A percentile compares a stretch with the other conserved stretches of the same genome.
These are phyloP conservation scores for Acanthochlamys bracteata DNA, from an alignment of 106 monocot species.

Conservation along the genomic window DNA sequence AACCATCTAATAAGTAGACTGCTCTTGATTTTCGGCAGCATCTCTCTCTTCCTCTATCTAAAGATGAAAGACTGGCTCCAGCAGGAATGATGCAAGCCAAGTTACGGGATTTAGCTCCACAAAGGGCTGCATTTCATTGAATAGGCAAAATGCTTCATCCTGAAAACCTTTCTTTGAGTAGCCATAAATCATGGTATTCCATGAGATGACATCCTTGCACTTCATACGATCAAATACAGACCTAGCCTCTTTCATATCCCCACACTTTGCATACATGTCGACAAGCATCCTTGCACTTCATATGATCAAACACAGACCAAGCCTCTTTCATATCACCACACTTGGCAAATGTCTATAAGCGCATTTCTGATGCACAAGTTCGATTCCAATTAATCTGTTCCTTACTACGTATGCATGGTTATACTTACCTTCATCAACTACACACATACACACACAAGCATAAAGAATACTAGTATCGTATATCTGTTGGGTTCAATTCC, in stretches of 20 bases:
- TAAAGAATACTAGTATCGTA: conserved; percentile 53
- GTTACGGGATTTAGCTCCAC: conserved; percentile 49
- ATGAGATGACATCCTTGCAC: conserved; percentile 52
- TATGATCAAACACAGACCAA: conserved; percentile 38
- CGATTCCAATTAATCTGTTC: conserved; percentile 35
- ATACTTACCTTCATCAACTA: conserved; percentile 37
- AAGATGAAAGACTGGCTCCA: conserved; percentile 40
- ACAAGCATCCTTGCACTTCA: conserved; percentile 32
- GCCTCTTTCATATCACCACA: conserved; percentile 58
- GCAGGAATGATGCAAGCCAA: conserved; percentile 65
- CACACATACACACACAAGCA: conserved; percentile 48
- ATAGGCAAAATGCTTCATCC: conserved; percentile 52
- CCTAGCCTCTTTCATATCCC: conserved; percentile 48
- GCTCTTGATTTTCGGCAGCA: conserved; percentile 40
- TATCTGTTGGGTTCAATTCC: conserved; percentile 40
- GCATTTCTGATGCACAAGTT: conserved; percentile 57
- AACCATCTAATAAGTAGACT: conserved; percentile 18
- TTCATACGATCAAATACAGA: conserved; percentile 31
- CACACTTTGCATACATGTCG: conserved; percentile 80
- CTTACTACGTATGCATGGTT: conserved; percentile 36
- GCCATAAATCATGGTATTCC: conserved; percentile 74
- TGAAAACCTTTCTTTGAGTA: conserved; percentile 54
- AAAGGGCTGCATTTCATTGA: conserved; percentile 34
- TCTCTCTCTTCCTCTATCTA: conserved; percentile 73
- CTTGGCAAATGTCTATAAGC: conserved; percentile 75